phyloP scores from a whole-genome alignment of 2,329 filamentous ascomycete species.

The Epichloe hybrida region DNA sequence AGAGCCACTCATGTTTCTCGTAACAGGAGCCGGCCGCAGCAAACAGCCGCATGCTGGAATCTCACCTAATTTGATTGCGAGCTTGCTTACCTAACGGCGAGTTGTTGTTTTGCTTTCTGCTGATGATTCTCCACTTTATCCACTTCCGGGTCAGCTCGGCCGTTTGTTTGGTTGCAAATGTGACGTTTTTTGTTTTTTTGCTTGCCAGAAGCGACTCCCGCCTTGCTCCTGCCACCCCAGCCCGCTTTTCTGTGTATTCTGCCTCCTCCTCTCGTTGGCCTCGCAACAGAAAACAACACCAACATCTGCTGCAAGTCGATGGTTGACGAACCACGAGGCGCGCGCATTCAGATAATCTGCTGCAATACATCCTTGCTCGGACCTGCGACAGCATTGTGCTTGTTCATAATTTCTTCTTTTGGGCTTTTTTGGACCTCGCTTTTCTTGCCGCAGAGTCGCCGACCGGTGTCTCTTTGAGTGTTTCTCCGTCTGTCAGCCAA shows the following conservation, averaged over 20 bases:
- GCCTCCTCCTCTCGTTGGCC: slow-evolving; percentile 26
- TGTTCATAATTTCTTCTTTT: slow-evolving; percentile 5
- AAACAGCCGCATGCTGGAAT: slow-evolving; percentile 10
- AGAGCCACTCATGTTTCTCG: slow-evolving; percentile 3
- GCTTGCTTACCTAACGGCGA: slow-evolving; percentile 14
- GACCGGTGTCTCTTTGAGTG: slow-evolving; percentile 6
- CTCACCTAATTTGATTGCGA: slow-evolving; percentile 11
- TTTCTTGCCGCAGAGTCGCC: slow-evolving; percentile 5
- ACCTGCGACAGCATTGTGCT: slow-evolving; percentile 6
- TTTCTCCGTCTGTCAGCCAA: slow-evolving; percentile 14
- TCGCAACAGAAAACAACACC: slow-evolving; percentile 31
- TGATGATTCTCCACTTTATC: not conserved
- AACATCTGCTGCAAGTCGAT: slow-evolving; percentile 21
- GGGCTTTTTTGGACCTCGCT: slow-evolving; percentile 3
- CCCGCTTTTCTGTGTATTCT: slow-evolving; percentile 13
- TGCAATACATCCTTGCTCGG: slow-evolving; percentile 1
- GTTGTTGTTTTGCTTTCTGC: slow-evolving; percentile 7
- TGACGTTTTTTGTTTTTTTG: slow-evolving; percentile 1
- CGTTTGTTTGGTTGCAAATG: not conserved
- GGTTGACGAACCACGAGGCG: slow-evolving; percentile 16
- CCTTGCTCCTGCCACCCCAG: slow-evolving; percentile 4
- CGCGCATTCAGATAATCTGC: slow-evolving; percentile 10
- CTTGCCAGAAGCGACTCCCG: not conserved
- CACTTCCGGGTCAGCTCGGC: not conserved
- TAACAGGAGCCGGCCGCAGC: not conserved